Evolutionary conservation across 306 rosid genomes (phyloP), one percentile per base, ranked within the genome.

Genomic region (Rosa persica): DNA sequence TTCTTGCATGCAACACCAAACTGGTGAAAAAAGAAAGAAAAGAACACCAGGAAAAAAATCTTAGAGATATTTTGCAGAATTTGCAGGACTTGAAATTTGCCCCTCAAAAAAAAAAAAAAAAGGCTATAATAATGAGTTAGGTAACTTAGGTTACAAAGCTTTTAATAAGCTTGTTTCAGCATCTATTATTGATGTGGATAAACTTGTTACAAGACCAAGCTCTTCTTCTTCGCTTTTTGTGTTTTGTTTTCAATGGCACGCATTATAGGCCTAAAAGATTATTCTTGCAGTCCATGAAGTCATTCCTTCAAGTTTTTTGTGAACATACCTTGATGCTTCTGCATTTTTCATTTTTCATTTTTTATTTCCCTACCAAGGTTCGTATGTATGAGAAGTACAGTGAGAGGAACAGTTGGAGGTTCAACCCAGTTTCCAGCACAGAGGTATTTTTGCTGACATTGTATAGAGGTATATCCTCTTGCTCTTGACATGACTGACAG

Each of bases 351-450:
- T 74, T 74, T 86, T 76, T 85, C 11, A 43, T 76, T 70, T 46
- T n/a, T 71, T 55, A 12, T 66, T 49, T 74, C 46, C 51, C 10
- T 73, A 49, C 60, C 27, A 89, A 90, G 99, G 99, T 93, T 47
- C 92, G 97, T 72, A 90, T 95, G 99, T 95, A 95, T 86, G 93
- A 93, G 84, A 95, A 82, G 85, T 95, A 91, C 79, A 78, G 97
- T 60, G 99, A 95, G 78, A 87, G 82, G 77, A 95, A 84, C 77
- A 88, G 90, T 75, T 95, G 96, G 99, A 93, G 83, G 87, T 82
- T 67, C 81, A 82, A 92, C 71, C 76, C 79, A 34, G 44, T 95
- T 76, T 93, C 98, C 78, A 68, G 89, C 88, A 87, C 99, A 27
- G 90, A 88, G 89, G 98, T 91, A 87, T 60, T 74, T 68, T 57